Conservation (phyloP, 2,329 filamentous ascomycete genomes). For the Sclerotinia nivalis region DNA sequence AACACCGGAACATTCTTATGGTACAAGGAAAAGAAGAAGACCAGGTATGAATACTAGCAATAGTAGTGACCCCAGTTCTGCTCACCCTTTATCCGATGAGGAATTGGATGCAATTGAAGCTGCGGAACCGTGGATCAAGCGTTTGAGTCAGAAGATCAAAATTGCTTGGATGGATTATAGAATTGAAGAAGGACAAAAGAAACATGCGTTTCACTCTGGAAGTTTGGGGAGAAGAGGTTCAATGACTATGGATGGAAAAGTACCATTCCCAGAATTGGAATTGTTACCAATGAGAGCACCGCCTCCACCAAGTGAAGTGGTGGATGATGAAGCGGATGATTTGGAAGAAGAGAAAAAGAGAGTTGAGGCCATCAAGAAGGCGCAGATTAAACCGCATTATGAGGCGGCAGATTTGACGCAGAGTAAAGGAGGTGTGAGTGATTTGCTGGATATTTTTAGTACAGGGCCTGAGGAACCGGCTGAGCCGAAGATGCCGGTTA, state of each 20-base stretch:
- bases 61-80: neutral
- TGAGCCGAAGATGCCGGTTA: slow-evolving; percentile 17
- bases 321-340: slow-evolving; percentile 25
- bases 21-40: slow-evolving; percentile 26
- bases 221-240: slow-evolving; percentile 35
- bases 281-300: slow-evolving; percentile 31
- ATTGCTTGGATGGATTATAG: slow-evolving; percentile 18
- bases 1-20: slow-evolving; percentile 31
- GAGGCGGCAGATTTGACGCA: slow-evolving; percentile 6
- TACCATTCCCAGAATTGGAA: slow-evolving; percentile 39
- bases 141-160: slow-evolving; percentile 9
- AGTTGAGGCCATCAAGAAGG: slow-evolving; percentile 25
- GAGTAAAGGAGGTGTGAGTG: slow-evolving; percentile 16
- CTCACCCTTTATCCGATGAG: neutral
- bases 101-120: slow-evolving; percentile 18
- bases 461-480: slow-evolving; percentile 21
- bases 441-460: slow-evolving; percentile 24
- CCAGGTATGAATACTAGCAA: neutral
- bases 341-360: slow-evolving; percentile 21
- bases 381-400: slow-evolving; percentile 14
- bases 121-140: slow-evolving; percentile 13
- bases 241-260: slow-evolving; percentile 29
- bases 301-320: slow-evolving; percentile 24
- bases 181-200: slow-evolving; percentile 12
- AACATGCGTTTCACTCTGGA: slow-evolving; percentile 7